Evolutionary conservation across 345 rosid species (phyloP), one percentile per base, ranked within the genome.

Genomic region (Clausena lansium): DNA sequence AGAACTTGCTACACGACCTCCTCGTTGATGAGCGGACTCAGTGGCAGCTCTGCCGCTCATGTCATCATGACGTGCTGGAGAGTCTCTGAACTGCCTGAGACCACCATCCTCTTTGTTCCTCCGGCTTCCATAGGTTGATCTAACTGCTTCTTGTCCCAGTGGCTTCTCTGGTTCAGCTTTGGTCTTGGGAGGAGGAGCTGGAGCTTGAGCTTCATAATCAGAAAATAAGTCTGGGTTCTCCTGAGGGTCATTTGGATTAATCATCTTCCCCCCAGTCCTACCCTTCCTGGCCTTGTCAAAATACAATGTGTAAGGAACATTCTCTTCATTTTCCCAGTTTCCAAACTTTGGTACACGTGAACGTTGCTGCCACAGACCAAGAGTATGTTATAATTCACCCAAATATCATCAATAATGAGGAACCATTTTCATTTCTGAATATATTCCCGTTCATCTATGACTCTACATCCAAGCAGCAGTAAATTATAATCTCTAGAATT

Each of bases 261-360:
- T 68, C 60, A 84, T 80, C 83, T 77, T 88, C 39, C 89, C 86
- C 0, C 90, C 98, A 22, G 76, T 77, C 73, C 97, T 87, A 38
- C 85, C 93, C 82, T 89, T 85, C 64, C 97, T 86, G 6, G 98
- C 98, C 83, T 92, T 91, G 19, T 93, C 98, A 73, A 95, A 93
- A 75, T 86, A 95, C 73, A 89, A 89, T 4, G 98, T 95, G 85
- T 95, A 95, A 45, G 98, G 98, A 83, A 92, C 91, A 80, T 85
- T 84, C 72, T 91, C 95, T 28, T 85, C 92, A 70, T 84, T 84
- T 45, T 93, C 98, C 98, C 97, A 95, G 81, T 95, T 89, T 71
- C 98, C 98, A 85, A 95, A 95, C 69, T 85, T 85, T 0, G 98
- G 98, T 60, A 93, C 98, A 62, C 82, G 87, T 1, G 97, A 84